Conservation (phyloP, 176 grass and related monocot species). For the Oryza australiensis region DNA sequence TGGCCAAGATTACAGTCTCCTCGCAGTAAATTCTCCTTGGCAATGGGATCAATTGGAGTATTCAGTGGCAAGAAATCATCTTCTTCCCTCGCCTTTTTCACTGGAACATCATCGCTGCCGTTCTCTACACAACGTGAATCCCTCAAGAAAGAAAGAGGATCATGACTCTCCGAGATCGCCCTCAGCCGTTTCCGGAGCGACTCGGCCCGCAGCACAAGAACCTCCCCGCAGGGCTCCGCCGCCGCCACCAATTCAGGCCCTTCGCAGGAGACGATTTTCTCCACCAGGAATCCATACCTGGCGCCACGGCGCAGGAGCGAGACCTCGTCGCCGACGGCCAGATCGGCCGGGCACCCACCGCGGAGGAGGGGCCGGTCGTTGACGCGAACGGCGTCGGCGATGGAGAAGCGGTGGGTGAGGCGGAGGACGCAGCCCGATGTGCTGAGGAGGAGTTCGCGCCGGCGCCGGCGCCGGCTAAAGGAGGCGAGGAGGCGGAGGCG, state of each 20-base stretch:
- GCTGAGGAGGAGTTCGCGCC: conserved; percentile 51
- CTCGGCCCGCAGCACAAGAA: conserved; percentile 50
- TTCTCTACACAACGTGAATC: conserved; percentile 17
- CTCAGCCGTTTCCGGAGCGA: conserved; percentile 58
- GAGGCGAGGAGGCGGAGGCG: conserved; percentile 38
- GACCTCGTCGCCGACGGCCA: conserved; percentile 59
- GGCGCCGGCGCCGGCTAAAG: not conserved
- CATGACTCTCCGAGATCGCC: conserved; percentile 53
- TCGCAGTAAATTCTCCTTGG: not conserved
- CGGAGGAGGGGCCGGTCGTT: conserved; percentile 52
- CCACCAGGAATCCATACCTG: conserved; percentile 57
- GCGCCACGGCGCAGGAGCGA: conserved; percentile 27
- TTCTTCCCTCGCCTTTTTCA: conserved; percentile 12
- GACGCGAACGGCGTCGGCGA: conserved; percentile 35
- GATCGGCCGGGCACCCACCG: conserved; percentile 24
- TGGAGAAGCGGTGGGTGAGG: conserved; percentile 42
- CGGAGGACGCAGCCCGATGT: conserved; percentile 45
- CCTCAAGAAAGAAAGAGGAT: conserved; percentile 71
- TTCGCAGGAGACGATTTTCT: conserved; percentile 57
- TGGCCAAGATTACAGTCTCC: not conserved
- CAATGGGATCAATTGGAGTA: not conserved
- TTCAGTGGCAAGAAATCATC: not conserved
- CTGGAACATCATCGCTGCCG: not conserved
- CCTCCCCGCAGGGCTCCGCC: conserved; percentile 20
- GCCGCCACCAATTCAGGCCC: not conserved